Evolutionary conservation across 306 rosid species (phyloP).

Genomic region (Myrica gale): DNA sequence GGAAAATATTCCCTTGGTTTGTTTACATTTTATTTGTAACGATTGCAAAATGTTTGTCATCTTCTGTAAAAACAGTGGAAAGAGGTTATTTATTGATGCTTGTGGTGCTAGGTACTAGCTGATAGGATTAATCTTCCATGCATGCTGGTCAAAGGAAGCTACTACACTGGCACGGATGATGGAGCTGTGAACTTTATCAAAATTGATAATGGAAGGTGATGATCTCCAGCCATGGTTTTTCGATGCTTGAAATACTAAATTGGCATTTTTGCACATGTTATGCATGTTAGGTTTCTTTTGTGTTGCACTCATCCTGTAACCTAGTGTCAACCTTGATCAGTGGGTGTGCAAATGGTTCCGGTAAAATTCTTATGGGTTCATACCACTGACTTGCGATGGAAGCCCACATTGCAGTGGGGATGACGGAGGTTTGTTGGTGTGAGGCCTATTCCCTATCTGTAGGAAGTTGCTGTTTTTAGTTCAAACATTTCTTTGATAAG

Average conservation of each 20-base stretch:
- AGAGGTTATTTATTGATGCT: slow-evolving; percentile 30
- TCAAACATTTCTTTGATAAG: too few relatives aligned
- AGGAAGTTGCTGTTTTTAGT: not conserved
- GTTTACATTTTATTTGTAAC: slow-evolving; percentile 16
- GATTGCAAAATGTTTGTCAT: slow-evolving; percentile 15
- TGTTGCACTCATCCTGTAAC: slow-evolving; percentile 14
- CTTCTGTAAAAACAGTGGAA: slow-evolving; percentile 12
- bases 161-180: slow-evolving; percentile 97
- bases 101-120: slow-evolving; percentile 81
- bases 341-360: slow-evolving; percentile 12
- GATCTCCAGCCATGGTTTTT: slow-evolving; percentile 22
- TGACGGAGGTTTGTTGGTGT: not conserved
- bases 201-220: slow-evolving; percentile 84
- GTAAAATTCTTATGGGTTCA: not conserved
- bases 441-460: not conserved
- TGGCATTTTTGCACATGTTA: slow-evolving; percentile 24
- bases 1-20: slow-evolving; percentile 12
- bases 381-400: not conserved
- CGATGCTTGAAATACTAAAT: slow-evolving; percentile 1
- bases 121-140: slow-evolving; percentile 93
- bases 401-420: not conserved
- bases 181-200: slow-evolving; percentile 95
- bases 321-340: slow-evolving; percentile 5
- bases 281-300: slow-evolving; percentile 10
- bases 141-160: slow-evolving; percentile 96